Base-by-base conservation (phyloP, 2,329 filamentous ascomycete species). In the Ceratocystis cacaofunesta region DNA sequence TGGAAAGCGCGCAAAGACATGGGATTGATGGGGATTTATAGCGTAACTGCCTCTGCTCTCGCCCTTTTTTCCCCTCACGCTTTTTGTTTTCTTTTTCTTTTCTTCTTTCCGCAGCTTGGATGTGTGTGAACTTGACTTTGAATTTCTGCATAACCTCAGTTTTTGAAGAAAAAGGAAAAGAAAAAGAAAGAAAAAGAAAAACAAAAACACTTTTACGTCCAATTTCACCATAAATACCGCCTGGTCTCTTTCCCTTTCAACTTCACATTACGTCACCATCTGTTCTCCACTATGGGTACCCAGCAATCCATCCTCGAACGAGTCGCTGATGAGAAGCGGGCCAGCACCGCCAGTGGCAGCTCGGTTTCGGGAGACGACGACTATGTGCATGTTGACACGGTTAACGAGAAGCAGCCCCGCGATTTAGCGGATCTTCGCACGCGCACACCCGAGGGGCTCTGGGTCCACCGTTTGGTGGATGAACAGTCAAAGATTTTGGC, bases 401-500 rank as follows among this genome's bases (percentile, higher is more conserved):
- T 41, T 19, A 41, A 19, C 17, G 64, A 65, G 55, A 65, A 65
- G 44, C 28, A 32, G 19, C 19, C 30, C 8, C 50, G 71, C 70
- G 8, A 68, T 32, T 28, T 64, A 2, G 15, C 43, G 12, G 63
- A 64, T 64, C 30, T 64, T 43, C 30, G 25, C 22, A 32, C 25
- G 7, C 68, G 61, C 41, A 10, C 74, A 50, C 74, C 77, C 1
- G 75, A 80, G 70, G 73, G 74, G 65, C 76, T 90, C 2, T 80
- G 80, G 1, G 72, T 84, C 12, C 72, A 77, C 12, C 74, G 79
- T 4, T 76, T 85, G 10, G 74, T 78, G 66, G 73, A 79, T 61
- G 88, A 86, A 85, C 83, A 88, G 74, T 78, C 79, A 61, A 76
- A 80, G 69, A 75, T 88, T 43, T 77, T 89, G 68, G 75, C 80